Evolutionary conservation across 805 yeast genomes (phyloP).

Genomic region (Teunomyces tritomae): DNA sequence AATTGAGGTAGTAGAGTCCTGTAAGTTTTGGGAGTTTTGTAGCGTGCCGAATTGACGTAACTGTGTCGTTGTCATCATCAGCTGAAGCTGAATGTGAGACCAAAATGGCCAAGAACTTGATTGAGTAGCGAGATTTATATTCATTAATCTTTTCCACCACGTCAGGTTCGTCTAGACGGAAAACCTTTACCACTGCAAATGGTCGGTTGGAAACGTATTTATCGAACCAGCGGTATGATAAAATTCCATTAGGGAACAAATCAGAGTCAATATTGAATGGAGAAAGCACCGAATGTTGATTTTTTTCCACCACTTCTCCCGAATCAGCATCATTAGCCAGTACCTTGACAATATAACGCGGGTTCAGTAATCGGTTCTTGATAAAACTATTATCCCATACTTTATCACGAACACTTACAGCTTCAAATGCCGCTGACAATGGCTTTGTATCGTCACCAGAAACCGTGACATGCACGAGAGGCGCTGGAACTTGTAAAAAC

Average conservation of each 20-base stretch:
- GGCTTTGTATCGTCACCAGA: neutral
- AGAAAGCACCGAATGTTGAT: conserved; percentile 29
- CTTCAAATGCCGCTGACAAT: neutral
- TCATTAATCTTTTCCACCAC: conserved; percentile 5
- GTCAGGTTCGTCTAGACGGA: conserved; percentile 13
- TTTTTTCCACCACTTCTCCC: conserved; percentile 1
- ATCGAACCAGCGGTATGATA: conserved; percentile 33
- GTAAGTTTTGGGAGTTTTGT: conserved; percentile 30
- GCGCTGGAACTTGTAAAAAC: conserved; percentile 35
- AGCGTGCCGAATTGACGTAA: conserved; percentile 22
- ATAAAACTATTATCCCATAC: conserved; percentile 40
- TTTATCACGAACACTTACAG: neutral
- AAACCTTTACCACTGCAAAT: conserved; percentile 26
- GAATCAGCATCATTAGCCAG: neutral
- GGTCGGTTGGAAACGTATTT: conserved; percentile 33
- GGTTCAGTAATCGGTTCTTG: conserved; percentile 32
- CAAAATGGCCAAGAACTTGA: conserved; percentile 24
- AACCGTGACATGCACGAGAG: conserved; percentile 20
- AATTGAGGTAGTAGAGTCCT: conserved; percentile 28
- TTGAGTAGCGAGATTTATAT: conserved; percentile 9
- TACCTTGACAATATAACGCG: conserved; percentile 26
- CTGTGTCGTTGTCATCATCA: conserved; percentile 22
- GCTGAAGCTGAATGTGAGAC: conserved; percentile 13
- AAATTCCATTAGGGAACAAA: conserved; percentile 25
- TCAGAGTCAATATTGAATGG: conserved; percentile 37